These are phyloP conservation scores for Aspergillus pseudonomiae DNA, from an alignment of 2,329 filamentous ascomycete genomes.

Conservation along the genomic window DNA sequence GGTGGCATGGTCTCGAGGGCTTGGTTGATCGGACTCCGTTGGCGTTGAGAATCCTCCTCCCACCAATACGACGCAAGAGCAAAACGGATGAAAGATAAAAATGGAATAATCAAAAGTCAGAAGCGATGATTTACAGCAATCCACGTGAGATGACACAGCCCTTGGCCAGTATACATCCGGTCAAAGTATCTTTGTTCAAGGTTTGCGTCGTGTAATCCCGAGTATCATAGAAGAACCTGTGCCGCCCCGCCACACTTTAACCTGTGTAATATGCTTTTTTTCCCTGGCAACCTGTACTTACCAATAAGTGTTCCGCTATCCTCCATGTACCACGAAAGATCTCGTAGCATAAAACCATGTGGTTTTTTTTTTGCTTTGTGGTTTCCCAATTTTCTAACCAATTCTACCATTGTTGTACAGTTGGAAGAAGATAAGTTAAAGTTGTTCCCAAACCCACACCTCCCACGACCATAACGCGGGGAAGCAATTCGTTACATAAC, in stretches of 20 bases:
- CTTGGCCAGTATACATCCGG: background rate
- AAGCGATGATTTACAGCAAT: background rate
- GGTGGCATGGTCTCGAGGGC: background rate
- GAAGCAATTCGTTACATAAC: slow-evolving; percentile 34
- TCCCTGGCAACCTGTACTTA: background rate
- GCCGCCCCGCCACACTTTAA: background rate
- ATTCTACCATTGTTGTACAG: background rate
- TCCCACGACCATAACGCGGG: slow-evolving; percentile 27
- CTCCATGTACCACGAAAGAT: background rate
- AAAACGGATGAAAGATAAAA: background rate
- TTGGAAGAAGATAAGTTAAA: slow-evolving; percentile 11
- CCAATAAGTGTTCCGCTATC: background rate
- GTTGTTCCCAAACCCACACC: slow-evolving; percentile 11
- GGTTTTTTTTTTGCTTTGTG: background rate
- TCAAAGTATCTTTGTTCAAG: background rate
- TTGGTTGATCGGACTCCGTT: background rate
- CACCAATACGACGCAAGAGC: background rate
- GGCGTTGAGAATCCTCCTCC: background rate
- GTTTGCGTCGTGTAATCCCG: background rate
- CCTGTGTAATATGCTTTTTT: background rate
- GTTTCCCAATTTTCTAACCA: background rate
- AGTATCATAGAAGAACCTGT: background rate
- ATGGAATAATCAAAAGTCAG: background rate
- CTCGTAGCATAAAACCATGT: background rate
- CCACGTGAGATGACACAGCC: background rate